Conservation (phyloP, 2,329 filamentous ascomycete genomes). For the Calonectria henricotiae region DNA sequence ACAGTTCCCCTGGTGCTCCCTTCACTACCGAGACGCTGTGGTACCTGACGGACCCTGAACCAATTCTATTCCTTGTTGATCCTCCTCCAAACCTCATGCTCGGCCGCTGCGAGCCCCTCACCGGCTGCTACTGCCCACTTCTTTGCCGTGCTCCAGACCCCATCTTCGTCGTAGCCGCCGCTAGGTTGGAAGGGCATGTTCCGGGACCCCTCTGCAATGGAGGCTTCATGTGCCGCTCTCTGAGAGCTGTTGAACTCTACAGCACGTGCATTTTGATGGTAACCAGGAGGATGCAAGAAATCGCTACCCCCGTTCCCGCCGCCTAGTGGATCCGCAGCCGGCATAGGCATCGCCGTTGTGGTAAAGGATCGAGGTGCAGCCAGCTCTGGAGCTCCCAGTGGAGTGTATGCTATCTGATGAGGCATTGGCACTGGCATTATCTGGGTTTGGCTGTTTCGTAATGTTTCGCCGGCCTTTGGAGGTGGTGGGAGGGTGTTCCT, state of each 20-base stretch:
- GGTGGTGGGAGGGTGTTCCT: conserved; percentile 64
- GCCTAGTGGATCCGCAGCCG: conserved; percentile 49
- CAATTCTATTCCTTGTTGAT: conserved; percentile 71
- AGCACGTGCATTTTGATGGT: conserved; percentile 71
- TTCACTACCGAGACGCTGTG: conserved; percentile 31
- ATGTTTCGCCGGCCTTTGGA: conserved; percentile 67
- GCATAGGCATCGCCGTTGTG: conserved; percentile 57
- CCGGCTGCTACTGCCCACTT: conserved; percentile 73
- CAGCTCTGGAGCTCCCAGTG: conserved; percentile 62
- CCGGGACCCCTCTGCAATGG: conserved; percentile 50
- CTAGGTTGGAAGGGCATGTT: conserved; percentile 45
- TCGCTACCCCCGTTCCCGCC: conserved; percentile 50
- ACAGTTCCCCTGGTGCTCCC: conserved; percentile 18
- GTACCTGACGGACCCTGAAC: conserved; percentile 43
- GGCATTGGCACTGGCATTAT: conserved; percentile 64
- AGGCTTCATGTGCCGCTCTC: conserved; percentile 60
- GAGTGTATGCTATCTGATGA: conserved; percentile 67
- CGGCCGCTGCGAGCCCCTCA: conserved; percentile 71
- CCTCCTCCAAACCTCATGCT: conserved; percentile 75
- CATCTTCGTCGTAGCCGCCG: conserved; percentile 56
- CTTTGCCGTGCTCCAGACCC: conserved; percentile 72
- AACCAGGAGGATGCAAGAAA: conserved; percentile 69
- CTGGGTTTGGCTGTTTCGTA: conserved; percentile 56
- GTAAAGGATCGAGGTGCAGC: conserved; percentile 66
- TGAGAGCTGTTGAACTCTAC: conserved; percentile 68